Conservation (phyloP, 306 rosid genomes). For the Canavalia ensiformis region DNA sequence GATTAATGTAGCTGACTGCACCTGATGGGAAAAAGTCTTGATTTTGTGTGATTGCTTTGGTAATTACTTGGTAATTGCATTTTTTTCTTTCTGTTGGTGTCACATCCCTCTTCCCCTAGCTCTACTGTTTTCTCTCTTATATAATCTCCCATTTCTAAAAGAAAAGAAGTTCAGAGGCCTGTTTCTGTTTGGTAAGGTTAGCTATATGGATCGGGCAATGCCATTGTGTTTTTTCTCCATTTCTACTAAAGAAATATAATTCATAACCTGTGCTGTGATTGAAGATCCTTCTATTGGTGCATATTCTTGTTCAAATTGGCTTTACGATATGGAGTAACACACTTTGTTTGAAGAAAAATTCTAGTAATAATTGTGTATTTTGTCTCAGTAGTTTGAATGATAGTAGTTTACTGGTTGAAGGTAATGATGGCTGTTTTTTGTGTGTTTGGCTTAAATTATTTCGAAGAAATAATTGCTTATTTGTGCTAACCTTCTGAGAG, state of each 20-base stretch:
- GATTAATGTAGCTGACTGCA: too few relatives aligned
- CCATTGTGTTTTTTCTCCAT: not conserved
- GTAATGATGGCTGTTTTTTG: conserved; percentile 6
- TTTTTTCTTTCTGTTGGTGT: conserved; percentile 13
- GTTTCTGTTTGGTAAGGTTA: not conserved
- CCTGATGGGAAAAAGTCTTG: too few relatives aligned
- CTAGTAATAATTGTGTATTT: conserved; percentile 8
- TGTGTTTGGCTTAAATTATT: too few relatives aligned
- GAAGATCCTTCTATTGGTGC: not conserved
- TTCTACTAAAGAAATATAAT: not conserved
- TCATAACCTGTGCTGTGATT: not conserved
- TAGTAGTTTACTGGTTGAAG: not conserved
- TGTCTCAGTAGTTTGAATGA: conserved; percentile 19
- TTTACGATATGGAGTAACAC: not conserved
- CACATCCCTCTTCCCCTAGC: not conserved
- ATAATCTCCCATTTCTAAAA: not conserved
- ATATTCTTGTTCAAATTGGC: not conserved
- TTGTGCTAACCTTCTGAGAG: too few relatives aligned
- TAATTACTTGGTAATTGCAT: conserved; percentile 1
- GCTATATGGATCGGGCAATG: not conserved
- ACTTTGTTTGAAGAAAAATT: not conserved
- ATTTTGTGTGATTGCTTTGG: not conserved
- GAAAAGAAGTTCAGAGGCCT: not conserved
- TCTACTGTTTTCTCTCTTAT: not conserved
- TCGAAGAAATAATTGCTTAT: too few relatives aligned